Base-by-base conservation (phyloP, 257 asterid species). In the Solanum raphanifolium region DNA sequence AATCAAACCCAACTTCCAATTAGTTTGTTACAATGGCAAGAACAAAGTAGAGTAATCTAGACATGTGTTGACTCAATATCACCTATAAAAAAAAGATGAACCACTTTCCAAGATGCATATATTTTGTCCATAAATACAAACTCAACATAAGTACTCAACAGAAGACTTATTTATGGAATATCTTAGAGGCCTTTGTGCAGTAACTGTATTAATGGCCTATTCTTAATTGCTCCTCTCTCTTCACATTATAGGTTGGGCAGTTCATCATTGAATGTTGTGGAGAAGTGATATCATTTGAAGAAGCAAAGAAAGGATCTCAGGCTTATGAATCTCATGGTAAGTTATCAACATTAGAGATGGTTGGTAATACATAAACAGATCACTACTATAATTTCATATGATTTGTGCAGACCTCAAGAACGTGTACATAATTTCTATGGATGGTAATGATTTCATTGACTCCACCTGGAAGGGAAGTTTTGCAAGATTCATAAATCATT, bases 181-280 rank as follows among this genome's bases (percentile, higher is more conserved):
- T 27, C 29, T 27, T 31, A 2, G 74, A 66, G 83, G 60, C n/a
- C 32, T 76, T 38, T 23, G 13, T 9, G 6, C 36, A 25, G 25
- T 41, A 78, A 39, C 65, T 25, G 9, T 41, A 13, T 52, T 78
- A 15, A 11, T 27, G 74, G 74, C 5, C 7, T 13, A 66, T 27
- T 66, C 21, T 66, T 25, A 66, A 66, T 66, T 78, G 25, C 21
- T 86, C 32, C 73, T 90, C 69, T 73, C 88, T 88, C 86, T 90
- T 74, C 78, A 15, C 74, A 79, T 93, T 86, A 87, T 62, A 95
- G 99, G 98, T 94, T 89, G 99, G 98, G 72, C 94, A 90, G 75
- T 96, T 94, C 88, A 91, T 96, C 86, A 96, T 94, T 72, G 98
- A 96, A 90, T 96, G 94, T 35, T 94, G 97, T 38, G 98, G 98